Percentiles rank a stretch among this genome's conserved stretches.
Conservation (phyloP, 306 rosid species). For the Casuarina equisetifolia region DNA sequence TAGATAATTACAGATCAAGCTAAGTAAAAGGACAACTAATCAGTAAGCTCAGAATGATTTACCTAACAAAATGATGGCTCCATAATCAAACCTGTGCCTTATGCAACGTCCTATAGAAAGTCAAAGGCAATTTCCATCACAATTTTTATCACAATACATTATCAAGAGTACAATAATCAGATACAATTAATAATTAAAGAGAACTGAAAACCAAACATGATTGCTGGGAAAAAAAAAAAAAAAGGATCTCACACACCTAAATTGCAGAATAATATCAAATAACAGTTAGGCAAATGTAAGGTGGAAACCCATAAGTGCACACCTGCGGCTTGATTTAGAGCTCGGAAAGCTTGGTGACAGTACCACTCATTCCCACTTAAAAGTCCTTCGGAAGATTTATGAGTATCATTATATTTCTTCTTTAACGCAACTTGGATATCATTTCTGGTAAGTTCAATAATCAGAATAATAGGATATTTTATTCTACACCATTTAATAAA, state of each 20-base stretch:
- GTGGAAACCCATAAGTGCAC: slow-evolving; percentile 15
- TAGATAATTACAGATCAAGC: neutral
- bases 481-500: slow-evolving; percentile 19
- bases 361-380: slow-evolving; percentile 89
- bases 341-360: slow-evolving; percentile 96
- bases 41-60: slow-evolving; percentile 28
- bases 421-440: slow-evolving; percentile 78
- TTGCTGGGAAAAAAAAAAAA: neutral
- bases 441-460: slow-evolving; percentile 52
- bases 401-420: slow-evolving; percentile 80
- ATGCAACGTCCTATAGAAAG: slow-evolving; percentile 80
- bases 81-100: slow-evolving; percentile 85
- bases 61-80: slow-evolving; percentile 91
- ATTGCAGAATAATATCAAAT: neutral
- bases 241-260: neutral
- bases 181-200: slow-evolving; percentile 1
- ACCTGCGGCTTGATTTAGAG: slow-evolving; percentile 98
- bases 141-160: slow-evolving; percentile 8
- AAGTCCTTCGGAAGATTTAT: slow-evolving; percentile 71
- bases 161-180: slow-evolving; percentile 1
- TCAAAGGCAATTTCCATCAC: slow-evolving; percentile 21
- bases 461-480: slow-evolving; percentile 30
- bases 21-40: neutral
- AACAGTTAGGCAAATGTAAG: slow-evolving; percentile 5
- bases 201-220: neutral